A percentile compares a stretch with the other conserved stretches of the same genome.
phyloP scores from a whole-genome alignment of 1,284 basidiomycete species.

The Pyrrhoderma lamaoense region DNA sequence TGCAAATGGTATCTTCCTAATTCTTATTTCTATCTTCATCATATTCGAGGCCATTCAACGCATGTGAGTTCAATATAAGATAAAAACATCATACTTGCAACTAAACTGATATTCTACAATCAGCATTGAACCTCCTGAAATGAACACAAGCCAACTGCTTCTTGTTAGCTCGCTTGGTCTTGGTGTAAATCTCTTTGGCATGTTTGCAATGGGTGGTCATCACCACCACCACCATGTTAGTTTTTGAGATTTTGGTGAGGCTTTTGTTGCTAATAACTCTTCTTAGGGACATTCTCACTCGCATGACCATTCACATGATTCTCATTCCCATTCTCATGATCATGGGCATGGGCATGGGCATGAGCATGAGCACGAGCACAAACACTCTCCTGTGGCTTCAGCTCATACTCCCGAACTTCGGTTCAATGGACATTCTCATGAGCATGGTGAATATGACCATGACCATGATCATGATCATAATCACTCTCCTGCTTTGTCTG shows the following conservation, averaged over 20 bases:
- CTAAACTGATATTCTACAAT: slow-evolving; percentile 7
- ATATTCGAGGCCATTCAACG: slow-evolving; percentile 97
- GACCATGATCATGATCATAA: slow-evolving; percentile 19
- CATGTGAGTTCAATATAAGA: slow-evolving; percentile 52
- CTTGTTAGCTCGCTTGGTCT: slow-evolving; percentile 87
- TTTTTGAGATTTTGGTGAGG: slow-evolving; percentile 17
- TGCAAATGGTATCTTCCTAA: slow-evolving; percentile 94
- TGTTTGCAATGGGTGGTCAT: slow-evolving; percentile 98
- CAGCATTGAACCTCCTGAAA: slow-evolving; percentile 92
- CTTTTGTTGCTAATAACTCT: not conserved
- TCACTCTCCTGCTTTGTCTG: slow-evolving; percentile 17
- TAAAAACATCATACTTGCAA: slow-evolving; percentile 1
- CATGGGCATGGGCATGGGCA: slow-evolving; percentile 28
- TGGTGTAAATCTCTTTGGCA: slow-evolving; percentile 93
- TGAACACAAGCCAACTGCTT: slow-evolving; percentile 93
- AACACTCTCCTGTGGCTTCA: too few species aligned
- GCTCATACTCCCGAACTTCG: too few species aligned
- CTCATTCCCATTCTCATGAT: slow-evolving; percentile 30
- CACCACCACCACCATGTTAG: slow-evolving; percentile 84
- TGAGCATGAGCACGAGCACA: slow-evolving; percentile 21
- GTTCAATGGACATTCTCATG: slow-evolving; percentile 24
- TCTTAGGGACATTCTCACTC: slow-evolving; percentile 37
- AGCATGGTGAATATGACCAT: slow-evolving; percentile 22
- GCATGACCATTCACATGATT: slow-evolving; percentile 32
- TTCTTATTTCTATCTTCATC: slow-evolving; percentile 96